A percentile compares a stretch with the other conserved stretches of the same genome.
phyloP scores from a whole-genome alignment of 495 filamentous ascomycete species.

The Podospora sp. region DNA sequence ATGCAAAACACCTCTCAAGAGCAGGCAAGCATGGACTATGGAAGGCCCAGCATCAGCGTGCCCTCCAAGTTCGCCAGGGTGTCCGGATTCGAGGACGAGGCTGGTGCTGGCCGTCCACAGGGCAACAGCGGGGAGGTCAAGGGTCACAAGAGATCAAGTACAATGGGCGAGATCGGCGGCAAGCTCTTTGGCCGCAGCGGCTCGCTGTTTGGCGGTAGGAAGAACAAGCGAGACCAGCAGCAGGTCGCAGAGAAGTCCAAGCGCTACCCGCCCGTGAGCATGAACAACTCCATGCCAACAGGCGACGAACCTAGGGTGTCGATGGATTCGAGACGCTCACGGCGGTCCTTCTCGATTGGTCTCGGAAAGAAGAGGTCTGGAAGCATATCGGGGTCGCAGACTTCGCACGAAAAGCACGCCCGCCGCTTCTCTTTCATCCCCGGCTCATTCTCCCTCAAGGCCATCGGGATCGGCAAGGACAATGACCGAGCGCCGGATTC shows the following conservation, averaged over 20 bases:
- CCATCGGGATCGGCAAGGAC: conserved; percentile 54
- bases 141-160: conserved; percentile 90
- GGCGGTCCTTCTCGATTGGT: conserved; percentile 74
- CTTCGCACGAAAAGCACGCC: conserved; percentile 56
- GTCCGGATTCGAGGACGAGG: conserved; percentile 44
- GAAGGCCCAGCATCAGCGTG: conserved; percentile 62
- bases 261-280: conserved; percentile 78
- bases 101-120: background rate
- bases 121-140: conserved; percentile 43
- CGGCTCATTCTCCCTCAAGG: conserved; percentile 68
- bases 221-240: conserved; percentile 49
- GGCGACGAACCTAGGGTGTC: conserved; percentile 66
- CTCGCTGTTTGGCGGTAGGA: conserved; percentile 70
- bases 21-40: conserved; percentile 50
- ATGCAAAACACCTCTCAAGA: conserved; percentile 70
- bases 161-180: conserved; percentile 76
- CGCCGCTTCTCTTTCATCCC: conserved; percentile 83
- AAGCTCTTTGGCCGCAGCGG: conserved; percentile 79
- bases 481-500: conserved; percentile 44
- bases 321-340: conserved; percentile 69
- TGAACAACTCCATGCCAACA: conserved; percentile 61
- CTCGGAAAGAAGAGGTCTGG: conserved; percentile 71
- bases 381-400: conserved; percentile 54
- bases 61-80: conserved; percentile 55
- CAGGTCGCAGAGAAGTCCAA: conserved; percentile 50